Evolutionary conservation across 176 grass and related monocot species (phyloP).

Genomic region (Dendrocalamus sinicus): DNA sequence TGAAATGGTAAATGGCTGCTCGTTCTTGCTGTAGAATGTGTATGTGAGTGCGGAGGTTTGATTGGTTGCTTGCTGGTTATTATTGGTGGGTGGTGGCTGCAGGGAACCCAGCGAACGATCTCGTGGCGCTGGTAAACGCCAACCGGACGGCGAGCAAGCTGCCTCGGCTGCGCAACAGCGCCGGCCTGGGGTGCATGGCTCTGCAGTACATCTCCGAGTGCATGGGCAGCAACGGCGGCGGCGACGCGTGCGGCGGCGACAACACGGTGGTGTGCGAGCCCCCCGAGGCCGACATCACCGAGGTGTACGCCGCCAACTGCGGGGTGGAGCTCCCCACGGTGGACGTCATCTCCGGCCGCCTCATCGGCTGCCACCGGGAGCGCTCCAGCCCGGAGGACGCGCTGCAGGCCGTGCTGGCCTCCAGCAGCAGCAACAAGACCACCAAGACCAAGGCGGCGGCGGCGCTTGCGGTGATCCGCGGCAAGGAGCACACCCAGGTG

Average conservation of each 20-base stretch:
- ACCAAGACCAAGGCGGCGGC: not conserved
- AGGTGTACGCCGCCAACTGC: constrained; percentile 93
- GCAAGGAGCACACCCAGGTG: constrained; percentile 73
- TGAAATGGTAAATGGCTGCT: too few relatives aligned
- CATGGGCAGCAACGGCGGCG: not conserved
- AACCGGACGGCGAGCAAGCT: constrained; percentile 69
- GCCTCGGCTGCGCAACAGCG: constrained; percentile 58
- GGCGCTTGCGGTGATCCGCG: constrained; percentile 46
- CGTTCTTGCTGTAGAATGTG: not conserved
- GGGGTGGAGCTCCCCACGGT: constrained; percentile 93
- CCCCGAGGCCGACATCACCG: constrained; percentile 76
- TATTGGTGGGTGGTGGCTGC: not conserved
- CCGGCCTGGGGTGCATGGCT: constrained; percentile 90
- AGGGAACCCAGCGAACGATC: constrained; percentile 79
- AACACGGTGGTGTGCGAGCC: constrained; percentile 58
- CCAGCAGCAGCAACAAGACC: not conserved
- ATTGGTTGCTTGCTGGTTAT: not conserved
- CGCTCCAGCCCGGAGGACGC: constrained; percentile 45
- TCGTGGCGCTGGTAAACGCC: constrained; percentile 69
- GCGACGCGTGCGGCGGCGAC: constrained; percentile 40
- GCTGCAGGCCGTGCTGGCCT: constrained; percentile 43
- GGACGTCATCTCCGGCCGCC: constrained; percentile 57
- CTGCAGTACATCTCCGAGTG: constrained; percentile 76
- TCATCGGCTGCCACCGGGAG: constrained; percentile 64
- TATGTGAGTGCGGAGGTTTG: not conserved